A percentile compares a stretch with the other conserved stretches of the same genome.
Conservation (phyloP, 371 early-diverging fungal species). For the Apophysomyces variabilis region DNA sequence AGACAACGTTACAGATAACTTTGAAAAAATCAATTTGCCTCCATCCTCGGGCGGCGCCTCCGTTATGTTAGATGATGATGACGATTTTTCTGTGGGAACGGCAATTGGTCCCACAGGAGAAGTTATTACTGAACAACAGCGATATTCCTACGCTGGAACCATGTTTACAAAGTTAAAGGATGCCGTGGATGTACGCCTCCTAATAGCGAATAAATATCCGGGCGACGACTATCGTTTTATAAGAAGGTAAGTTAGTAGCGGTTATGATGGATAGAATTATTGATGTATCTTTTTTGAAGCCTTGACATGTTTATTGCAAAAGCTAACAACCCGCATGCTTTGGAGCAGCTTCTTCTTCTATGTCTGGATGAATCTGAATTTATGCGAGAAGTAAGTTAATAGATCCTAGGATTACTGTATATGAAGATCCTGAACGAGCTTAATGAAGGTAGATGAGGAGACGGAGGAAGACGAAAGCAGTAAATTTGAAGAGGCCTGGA, state of each 20-base stretch:
- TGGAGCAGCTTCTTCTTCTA: constrained; percentile 17
- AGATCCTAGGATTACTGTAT: neutral
- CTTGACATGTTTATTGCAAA: constrained; percentile 25
- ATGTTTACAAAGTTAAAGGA: constrained; percentile 22
- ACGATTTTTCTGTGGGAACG: constrained; percentile 30
- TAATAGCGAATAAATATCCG: neutral
- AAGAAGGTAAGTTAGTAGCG: constrained; percentile 24
- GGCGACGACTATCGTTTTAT: constrained; percentile 35
- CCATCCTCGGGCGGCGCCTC: constrained; percentile 15
- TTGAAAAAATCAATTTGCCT: neutral
- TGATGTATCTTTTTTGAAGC: neutral
- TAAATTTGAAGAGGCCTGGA: constrained; percentile 7
- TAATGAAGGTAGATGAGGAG: neutral
- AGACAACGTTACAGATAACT: neutral
- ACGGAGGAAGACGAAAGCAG: neutral
- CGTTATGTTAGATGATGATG: constrained; percentile 15
- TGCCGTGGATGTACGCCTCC: neutral
- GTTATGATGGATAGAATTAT: neutral
- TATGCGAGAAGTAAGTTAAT: neutral
- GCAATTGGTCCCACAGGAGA: constrained; percentile 20
- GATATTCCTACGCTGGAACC: constrained; percentile 15
- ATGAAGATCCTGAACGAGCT: neutral
- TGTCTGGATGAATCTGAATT: neutral
- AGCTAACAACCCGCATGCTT: constrained; percentile 11
- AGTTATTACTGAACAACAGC: neutral